A percentile compares a stretch with the other conserved stretches of the same genome.
These are phyloP conservation scores for Polytrichum commune DNA, from an alignment of 225 moss, liverwort and hornwort species.

Conservation along the genomic window DNA sequence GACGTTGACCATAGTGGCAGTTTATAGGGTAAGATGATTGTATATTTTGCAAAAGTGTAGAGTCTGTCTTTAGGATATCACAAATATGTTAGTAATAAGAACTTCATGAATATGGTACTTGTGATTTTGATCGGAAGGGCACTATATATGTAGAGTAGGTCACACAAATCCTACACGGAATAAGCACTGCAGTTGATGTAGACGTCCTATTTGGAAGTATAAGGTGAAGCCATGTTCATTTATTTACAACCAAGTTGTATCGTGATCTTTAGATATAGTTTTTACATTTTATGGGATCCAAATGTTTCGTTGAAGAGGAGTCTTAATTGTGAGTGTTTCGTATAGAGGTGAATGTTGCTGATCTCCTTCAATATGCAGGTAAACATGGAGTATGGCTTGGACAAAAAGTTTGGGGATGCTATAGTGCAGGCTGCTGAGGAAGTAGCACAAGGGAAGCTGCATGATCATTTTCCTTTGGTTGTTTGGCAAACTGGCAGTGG, in stretches of 20 bases:
- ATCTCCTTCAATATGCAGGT: constrained; percentile 50
- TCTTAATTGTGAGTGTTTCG: not conserved
- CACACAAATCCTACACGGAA: too few relatives aligned
- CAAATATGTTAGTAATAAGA: too few relatives aligned
- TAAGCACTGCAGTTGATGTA: too few relatives aligned
- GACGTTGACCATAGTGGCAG: too few relatives aligned
- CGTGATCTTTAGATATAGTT: constrained; percentile 1
- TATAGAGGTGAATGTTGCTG: constrained; percentile 7
- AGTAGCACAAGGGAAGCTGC: constrained; percentile 88
- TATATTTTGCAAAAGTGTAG: too few relatives aligned
- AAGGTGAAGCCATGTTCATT: not conserved
- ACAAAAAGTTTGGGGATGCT: constrained; percentile 69
- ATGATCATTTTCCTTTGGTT: constrained; percentile 91
- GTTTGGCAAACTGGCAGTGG: constrained; percentile 99
- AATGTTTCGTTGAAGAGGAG: not conserved
- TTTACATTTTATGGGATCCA: not conserved
- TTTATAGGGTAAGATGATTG: too few relatives aligned
- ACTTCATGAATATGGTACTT: too few relatives aligned
- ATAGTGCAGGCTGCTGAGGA: constrained; percentile 84
- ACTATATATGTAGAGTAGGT: too few relatives aligned
- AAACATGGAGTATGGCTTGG: constrained; percentile 86
- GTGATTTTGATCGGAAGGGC: too few relatives aligned
- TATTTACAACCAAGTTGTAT: not conserved
- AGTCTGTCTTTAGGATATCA: too few relatives aligned
- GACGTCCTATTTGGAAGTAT: too few relatives aligned